These are phyloP conservation scores for Pyricularia grisea DNA, from an alignment of 2,329 filamentous ascomycete species.

Conservation along the genomic window DNA sequence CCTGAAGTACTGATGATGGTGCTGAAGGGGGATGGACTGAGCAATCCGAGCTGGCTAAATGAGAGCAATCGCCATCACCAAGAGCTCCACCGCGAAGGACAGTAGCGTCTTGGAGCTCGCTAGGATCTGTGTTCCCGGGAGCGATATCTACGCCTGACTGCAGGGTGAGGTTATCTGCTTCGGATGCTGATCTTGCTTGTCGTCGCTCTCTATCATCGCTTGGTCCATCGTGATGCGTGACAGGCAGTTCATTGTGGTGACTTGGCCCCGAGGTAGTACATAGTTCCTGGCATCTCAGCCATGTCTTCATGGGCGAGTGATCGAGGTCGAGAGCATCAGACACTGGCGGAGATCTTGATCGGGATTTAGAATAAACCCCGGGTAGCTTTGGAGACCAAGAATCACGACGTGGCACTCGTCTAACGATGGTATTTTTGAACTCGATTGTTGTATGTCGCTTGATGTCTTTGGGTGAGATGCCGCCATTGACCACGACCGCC, in stretches of 20 bases:
- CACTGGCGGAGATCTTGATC: not conserved
- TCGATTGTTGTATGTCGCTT: not conserved
- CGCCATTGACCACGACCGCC: conserved; percentile 2
- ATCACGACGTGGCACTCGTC: not conserved
- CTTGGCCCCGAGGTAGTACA: conserved; percentile 8
- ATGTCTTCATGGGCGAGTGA: conserved; percentile 13
- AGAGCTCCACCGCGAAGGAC: not conserved
- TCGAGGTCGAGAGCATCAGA: conserved; percentile 2
- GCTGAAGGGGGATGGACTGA: not conserved
- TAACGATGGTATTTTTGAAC: not conserved
- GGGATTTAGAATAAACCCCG: not conserved
- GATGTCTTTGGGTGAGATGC: conserved; percentile 2
- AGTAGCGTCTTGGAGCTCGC: conserved; percentile 7
- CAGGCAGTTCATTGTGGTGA: not conserved
- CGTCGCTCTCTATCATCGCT: not conserved
- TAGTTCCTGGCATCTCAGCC: conserved; percentile 15
- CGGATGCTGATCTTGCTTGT: not conserved
- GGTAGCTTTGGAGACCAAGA: not conserved
- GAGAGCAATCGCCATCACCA: not conserved
- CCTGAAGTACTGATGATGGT: not conserved
- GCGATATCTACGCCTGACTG: not conserved
- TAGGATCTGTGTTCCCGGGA: conserved; percentile 4
- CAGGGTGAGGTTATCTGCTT: not conserved
- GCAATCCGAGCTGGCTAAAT: not conserved
- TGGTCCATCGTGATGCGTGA: not conserved